Evolutionary conservation across 768 basidiomycete species (phyloP).

Genomic region (Kwoniella bestiolae): DNA sequence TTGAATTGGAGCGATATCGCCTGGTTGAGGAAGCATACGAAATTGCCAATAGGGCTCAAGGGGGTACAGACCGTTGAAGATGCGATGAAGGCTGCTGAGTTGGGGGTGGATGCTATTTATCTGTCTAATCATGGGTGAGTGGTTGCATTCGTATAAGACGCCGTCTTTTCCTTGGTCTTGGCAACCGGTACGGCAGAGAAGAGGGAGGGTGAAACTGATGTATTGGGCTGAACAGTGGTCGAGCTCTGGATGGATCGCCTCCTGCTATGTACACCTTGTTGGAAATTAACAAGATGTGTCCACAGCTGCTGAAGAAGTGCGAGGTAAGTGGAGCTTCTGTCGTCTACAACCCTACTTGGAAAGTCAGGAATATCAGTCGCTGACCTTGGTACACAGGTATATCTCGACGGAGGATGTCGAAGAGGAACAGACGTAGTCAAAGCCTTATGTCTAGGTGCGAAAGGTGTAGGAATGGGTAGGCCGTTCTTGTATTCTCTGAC

Average conservation of each 20-base stretch:
- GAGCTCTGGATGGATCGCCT: constrained; percentile 44
- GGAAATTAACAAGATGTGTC: constrained; percentile 70
- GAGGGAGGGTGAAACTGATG: not conserved
- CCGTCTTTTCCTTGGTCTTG: no score
- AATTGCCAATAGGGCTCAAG: constrained; percentile 61
- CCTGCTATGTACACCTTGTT: constrained; percentile 67
- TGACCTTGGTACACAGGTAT: constrained; percentile 64
- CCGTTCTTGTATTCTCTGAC: constrained; percentile 59
- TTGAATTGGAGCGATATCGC: constrained; percentile 61
- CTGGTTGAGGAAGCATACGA: constrained; percentile 61
- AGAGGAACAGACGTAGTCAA: constrained; percentile 89
- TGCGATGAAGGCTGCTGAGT: constrained; percentile 78
- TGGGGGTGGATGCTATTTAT: constrained; percentile 84
- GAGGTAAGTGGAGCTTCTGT: constrained; percentile 45
- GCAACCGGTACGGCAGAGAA: no score
- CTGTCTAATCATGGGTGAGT: constrained; percentile 80
- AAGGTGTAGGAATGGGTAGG: constrained; percentile 57
- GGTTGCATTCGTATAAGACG: no score
- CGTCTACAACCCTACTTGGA: no score
- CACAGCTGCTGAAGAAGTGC: constrained; percentile 74
- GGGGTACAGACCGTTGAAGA: constrained; percentile 67
- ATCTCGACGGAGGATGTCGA: constrained; percentile 80
- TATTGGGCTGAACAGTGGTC: constrained; percentile 18
- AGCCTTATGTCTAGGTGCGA: constrained; percentile 72
- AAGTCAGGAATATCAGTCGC: no score